Base-by-base conservation (phyloP, 176 grass and related monocot genomes). In the Raddia guianensis region DNA sequence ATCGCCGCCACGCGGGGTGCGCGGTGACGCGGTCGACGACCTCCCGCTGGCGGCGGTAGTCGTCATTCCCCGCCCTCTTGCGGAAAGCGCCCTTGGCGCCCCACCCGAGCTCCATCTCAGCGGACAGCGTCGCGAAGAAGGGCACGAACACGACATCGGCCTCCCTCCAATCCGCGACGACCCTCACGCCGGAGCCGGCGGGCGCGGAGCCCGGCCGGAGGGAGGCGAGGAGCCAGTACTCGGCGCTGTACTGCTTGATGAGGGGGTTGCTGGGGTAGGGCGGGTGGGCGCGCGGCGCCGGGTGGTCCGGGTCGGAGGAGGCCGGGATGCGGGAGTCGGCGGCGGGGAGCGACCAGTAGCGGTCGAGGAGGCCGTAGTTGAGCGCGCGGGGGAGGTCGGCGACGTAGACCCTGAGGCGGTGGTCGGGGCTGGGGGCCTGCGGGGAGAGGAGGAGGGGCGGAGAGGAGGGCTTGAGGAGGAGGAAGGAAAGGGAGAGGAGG, bases 31-130 rank as follows among this genome's bases (percentile, higher is more conserved):
- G 87, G 59, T 93, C 86, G 84, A 98, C 67, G 64, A 91, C 92
- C 68, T 95, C 92, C 70, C 85, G 79, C 77, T 98, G 96, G 46
- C 92, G 87, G 43, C 56, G 73, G 20, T 95, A 98, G 83, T 98
- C 96, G 0, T 5, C 81, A 9, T 87, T 93, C 15, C 85, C 90
- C 7, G 89, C 87, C 71, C 84, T 93, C 88, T 80, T 94, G 70
- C 75, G 80, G 80, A 98, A 98, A 0, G 57, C 78, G 12, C 86
- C 90, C 75, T 95, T 98, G 58, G 73, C 70, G 18, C 95, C 92
- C 96, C 96, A 95, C 18, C 92, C 92, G 40, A 98, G 96, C 88
- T 98, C 90, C 92, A 95, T 88, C 88, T 98, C 90, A 7, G 90
- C 92, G 19, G 92, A 95, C 44, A 95, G 74, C 82, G 90, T 93